A percentile compares a stretch with the other conserved stretches of the same genome.
Evolutionary conservation across 2,329 filamentous ascomycete genomes (phyloP).

Genomic region (Pseudocercospora vitis): DNA sequence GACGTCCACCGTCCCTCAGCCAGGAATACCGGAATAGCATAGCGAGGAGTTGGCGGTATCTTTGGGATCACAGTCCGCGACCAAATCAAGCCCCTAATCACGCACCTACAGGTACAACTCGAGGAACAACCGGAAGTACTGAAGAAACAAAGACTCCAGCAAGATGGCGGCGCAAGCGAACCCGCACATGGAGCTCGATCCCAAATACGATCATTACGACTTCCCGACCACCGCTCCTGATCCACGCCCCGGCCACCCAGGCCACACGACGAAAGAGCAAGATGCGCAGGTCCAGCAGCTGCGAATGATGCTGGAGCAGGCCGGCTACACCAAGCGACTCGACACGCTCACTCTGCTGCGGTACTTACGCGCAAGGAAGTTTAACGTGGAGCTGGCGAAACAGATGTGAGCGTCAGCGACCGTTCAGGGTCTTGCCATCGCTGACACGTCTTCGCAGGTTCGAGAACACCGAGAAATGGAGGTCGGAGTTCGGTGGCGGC

Average conservation of each 20-base stretch:
- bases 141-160: slow-evolving; percentile 5
- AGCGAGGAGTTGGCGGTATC: no score
- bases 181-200: slow-evolving; percentile 59
- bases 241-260: slow-evolving; percentile 74
- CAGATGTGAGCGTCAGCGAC: slow-evolving; percentile 76
- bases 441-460: slow-evolving; percentile 66
- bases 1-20: no score
- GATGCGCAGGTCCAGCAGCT: slow-evolving; percentile 88
- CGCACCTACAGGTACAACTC: no score
- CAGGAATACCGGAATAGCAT: no score
- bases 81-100: not conserved
- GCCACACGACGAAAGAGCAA: slow-evolving; percentile 81
- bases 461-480: slow-evolving; percentile 85
- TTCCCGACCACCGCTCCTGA: slow-evolving; percentile 77
- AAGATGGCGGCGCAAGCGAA: slow-evolving; percentile 36
- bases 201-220: slow-evolving; percentile 96
- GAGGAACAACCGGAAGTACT: not conserved
- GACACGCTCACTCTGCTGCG: slow-evolving; percentile 88
- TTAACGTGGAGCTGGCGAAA: slow-evolving; percentile 80
- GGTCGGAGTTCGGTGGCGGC: slow-evolving; percentile 70
- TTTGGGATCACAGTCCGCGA: not conserved
- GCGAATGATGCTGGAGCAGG: slow-evolving; percentile 77
- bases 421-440: no score
- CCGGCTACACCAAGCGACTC: slow-evolving; percentile 78
- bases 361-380: slow-evolving; percentile 82